phyloP scores from a whole-genome alignment of 805 yeast species.

The Candida ortonii region DNA sequence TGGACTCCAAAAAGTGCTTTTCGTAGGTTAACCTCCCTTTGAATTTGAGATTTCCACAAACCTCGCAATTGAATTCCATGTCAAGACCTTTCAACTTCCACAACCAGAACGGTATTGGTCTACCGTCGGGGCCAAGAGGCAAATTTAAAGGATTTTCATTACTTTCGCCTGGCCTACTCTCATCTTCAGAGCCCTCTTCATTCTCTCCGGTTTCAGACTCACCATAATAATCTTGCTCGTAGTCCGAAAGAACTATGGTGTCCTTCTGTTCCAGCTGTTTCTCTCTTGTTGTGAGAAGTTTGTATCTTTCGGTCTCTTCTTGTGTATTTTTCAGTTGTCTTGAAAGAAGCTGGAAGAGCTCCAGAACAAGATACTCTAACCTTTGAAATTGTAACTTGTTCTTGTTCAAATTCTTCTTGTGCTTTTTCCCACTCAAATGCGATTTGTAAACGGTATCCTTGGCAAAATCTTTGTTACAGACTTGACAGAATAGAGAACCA shows the following conservation, averaged over 20 bases:
- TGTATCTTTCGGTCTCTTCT: conserved; percentile 59
- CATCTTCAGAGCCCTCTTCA: conserved; percentile 24
- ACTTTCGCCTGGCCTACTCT: conserved; percentile 35
- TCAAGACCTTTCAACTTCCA: conserved; percentile 86
- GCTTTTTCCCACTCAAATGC: conserved; percentile 76
- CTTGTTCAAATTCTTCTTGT: conserved; percentile 45
- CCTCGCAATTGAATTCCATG: conserved; percentile 70
- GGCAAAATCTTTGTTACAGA: conserved; percentile 63
- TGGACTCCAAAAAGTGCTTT: conserved; percentile 67
- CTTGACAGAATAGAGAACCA: conserved; percentile 48
- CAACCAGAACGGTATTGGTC: conserved; percentile 91
- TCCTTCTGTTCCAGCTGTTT: conserved; percentile 51
- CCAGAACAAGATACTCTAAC: conserved; percentile 38
- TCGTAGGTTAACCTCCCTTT: conserved; percentile 72
- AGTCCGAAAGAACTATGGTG: conserved; percentile 30
- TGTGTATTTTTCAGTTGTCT: conserved; percentile 49
- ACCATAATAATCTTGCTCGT: conserved; percentile 29
- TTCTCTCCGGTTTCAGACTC: conserved; percentile 20
- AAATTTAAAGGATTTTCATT: conserved; percentile 50
- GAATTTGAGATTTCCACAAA: conserved; percentile 74
- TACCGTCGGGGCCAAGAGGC: conserved; percentile 86
- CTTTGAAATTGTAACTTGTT: conserved; percentile 5
- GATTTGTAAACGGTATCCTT: conserved; percentile 62
- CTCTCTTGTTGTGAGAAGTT: conserved; percentile 70
- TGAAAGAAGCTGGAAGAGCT: conserved; percentile 37